A percentile compares a stretch with the other conserved stretches of the same genome.
These are phyloP conservation scores for Phoma herbarum DNA, from an alignment of 2,329 filamentous ascomycete species.

Conservation along the genomic window DNA sequence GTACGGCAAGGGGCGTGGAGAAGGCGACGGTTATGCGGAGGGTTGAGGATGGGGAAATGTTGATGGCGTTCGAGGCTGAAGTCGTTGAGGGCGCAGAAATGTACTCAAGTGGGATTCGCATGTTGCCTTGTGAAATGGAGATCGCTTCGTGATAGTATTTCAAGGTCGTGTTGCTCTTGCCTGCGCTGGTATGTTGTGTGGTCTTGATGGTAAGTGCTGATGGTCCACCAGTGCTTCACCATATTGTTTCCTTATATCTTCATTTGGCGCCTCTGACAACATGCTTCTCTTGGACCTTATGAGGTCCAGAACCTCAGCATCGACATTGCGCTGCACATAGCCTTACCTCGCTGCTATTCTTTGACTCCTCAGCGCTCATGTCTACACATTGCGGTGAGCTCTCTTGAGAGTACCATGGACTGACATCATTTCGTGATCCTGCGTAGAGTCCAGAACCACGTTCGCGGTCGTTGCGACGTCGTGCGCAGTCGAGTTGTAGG, in stretches of 20 bases:
- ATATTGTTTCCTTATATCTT: slow-evolving; percentile 13
- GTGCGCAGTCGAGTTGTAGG: slow-evolving; percentile 1
- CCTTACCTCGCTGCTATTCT: slow-evolving; percentile 9
- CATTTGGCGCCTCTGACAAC: background rate
- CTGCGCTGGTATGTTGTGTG: too few species aligned
- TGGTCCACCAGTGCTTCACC: too few species aligned
- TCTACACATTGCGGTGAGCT: background rate
- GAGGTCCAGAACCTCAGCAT: slow-evolving; percentile 5
- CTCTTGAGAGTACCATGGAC: background rate
- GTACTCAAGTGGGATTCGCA: background rate
- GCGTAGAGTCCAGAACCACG: background rate
- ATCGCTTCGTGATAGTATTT: too few species aligned
- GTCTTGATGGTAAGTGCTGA: too few species aligned
- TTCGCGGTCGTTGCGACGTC: slow-evolving; percentile 1
- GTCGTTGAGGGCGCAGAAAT: background rate
- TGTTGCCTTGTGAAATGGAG: background rate
- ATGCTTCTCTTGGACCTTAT: background rate
- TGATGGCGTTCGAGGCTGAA: background rate
- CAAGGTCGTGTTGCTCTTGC: background rate
- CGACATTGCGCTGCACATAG: slow-evolving; percentile 6
- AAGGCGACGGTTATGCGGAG: slow-evolving; percentile 5
- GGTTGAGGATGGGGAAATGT: slow-evolving; percentile 2
- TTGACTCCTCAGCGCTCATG: slow-evolving; percentile 5
- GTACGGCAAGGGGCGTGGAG: background rate
- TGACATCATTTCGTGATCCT: slow-evolving; percentile 5